Evolutionary conservation across 257 asterid genomes (phyloP), one percentile per base, ranked within the genome.

Genomic region (Buddleja alternifolia): DNA sequence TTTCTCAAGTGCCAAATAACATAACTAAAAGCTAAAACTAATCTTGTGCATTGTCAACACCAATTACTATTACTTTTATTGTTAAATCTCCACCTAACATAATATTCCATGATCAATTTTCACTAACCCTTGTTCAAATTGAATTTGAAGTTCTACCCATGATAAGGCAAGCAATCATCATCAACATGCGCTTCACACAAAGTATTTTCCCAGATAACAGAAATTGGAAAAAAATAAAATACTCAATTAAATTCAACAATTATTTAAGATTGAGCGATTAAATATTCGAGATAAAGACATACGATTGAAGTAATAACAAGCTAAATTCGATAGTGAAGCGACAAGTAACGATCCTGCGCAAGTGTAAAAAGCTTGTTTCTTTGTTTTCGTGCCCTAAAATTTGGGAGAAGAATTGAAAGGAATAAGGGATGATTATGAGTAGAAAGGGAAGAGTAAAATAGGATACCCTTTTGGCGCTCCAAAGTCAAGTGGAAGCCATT

Each of bases 71-170:
- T 54, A 24, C 6, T 32, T 45, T 12, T 12, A 42, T 21, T 63
- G 56, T 21, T 9, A 66, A 11, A 23, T 29, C 37, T 65, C 41
- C 3, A 15, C 45, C 56, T 39, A 34, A 12, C 47, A 15, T 50
- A 17, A 40, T 11, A 16, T 52, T 11, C 23, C 42, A 73, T 45
- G 53, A 45, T 23, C 70, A 41, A 10, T 16, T 32, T 62, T 48
- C 68, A 58, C 9, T 0, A 45, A 16, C 64, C 54, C 51, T 17
- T 17, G 8, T 54, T 36, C 34, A 56, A 39, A 29, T 45, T n/a
- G 42, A 60, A 68, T 16, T 46, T 29, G 58, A 45, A 63, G 57
- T 25, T 63, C 69, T 12, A 16, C 57, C 57, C n/a, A 44, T 44
- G 51, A 5, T 15, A 8, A 45, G 25, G 5, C 45, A 45, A 45